A percentile compares a stretch with the other conserved stretches of the same genome.
These are phyloP conservation scores for Cystofilobasidium macerans DNA, from an alignment of 768 basidiomycete species.

Conservation along the genomic window DNA sequence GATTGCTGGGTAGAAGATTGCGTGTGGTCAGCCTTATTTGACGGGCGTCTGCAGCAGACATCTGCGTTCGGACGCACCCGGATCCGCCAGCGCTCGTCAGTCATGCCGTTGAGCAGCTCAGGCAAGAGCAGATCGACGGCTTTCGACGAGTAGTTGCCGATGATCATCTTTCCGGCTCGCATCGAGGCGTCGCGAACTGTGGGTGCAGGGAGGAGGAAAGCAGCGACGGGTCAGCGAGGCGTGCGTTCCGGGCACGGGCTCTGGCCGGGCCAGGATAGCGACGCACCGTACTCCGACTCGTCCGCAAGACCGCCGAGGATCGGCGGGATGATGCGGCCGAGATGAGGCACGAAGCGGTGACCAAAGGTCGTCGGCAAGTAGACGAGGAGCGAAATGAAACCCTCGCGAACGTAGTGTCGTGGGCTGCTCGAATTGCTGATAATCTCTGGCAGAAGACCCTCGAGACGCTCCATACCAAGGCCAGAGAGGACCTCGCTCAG, in stretches of 20 bases:
- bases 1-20: conserved; percentile 54
- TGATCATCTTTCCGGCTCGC: conserved; percentile 97
- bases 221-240: neutral
- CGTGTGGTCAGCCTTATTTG: neutral
- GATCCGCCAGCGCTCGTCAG: conserved; percentile 89
- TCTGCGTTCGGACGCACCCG: conserved; percentile 47
- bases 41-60: neutral
- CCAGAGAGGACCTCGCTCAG: conserved; percentile 88
- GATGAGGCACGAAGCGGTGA: conserved; percentile 86
- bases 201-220: neutral
- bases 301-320: conserved; percentile 87
- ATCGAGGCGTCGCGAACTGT: conserved; percentile 87
- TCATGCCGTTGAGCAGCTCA: conserved; percentile 87
- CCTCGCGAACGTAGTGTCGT: conserved; percentile 82
- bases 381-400: conserved; percentile 95
- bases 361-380: conserved; percentile 94
- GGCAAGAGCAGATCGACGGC: conserved; percentile 90
- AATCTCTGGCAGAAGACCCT: conserved; percentile 82
- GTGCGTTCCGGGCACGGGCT: no score
- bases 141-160: conserved; percentile 80
- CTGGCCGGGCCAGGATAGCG: neutral
- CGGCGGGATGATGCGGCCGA: conserved; percentile 85
- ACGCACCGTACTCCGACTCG: conserved; percentile 61
- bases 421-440: conserved; percentile 82
- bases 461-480: conserved; percentile 93